Evolutionary conservation across 192 early-diverging fungal species (phyloP).

Genomic region (Neocallimastix lanati): DNA sequence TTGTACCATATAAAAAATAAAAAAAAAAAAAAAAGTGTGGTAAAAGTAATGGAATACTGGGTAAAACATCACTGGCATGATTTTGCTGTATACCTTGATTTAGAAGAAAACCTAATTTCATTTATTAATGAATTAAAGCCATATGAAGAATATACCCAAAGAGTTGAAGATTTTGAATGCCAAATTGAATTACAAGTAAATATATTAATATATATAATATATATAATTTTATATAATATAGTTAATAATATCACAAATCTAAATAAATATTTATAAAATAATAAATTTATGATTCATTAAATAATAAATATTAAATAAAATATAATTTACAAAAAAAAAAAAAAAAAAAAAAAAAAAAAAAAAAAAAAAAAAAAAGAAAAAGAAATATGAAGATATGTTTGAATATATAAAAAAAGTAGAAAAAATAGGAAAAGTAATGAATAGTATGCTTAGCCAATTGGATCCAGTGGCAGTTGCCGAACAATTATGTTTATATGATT

Average conservation of each 20-base stretch:
- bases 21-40: constrained; percentile 12
- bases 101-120: constrained; percentile 18
- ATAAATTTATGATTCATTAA: too few relatives aligned
- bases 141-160: background rate
- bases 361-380: background rate
- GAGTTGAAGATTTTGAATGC: constrained; percentile 8
- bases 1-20: too few relatives aligned
- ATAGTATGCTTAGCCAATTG: too few relatives aligned
- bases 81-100: constrained; percentile 22
- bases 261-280: too few relatives aligned
- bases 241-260: too few relatives aligned
- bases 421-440: too few relatives aligned
- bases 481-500: constrained; percentile 36
- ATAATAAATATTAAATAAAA: too few relatives aligned
- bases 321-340: too few relatives aligned
- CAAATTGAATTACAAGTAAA: constrained; percentile 18
- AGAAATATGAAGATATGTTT: constrained; percentile 27
- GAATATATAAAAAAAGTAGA: constrained; percentile 21
- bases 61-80: constrained; percentile 34
- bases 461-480: constrained; percentile 20
- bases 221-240: too few relatives aligned
- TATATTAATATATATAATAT: background rate
- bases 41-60: constrained; percentile 21
- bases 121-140: constrained; percentile 17
- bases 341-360: too few relatives aligned